Conservation (phyloP, 805 yeast species). For the Sugiyamaella qingdaonensis region DNA sequence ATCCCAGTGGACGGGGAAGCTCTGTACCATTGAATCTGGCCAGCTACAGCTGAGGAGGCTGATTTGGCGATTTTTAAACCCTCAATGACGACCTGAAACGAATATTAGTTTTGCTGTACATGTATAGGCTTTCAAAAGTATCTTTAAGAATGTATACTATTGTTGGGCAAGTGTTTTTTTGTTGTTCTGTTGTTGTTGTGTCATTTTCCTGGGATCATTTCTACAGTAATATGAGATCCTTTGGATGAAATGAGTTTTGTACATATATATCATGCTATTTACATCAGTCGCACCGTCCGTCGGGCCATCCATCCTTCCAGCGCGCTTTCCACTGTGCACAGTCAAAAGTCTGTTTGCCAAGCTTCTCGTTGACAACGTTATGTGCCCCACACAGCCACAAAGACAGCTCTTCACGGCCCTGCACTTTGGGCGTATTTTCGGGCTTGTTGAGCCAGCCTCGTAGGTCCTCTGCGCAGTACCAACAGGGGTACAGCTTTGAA, state of each 20-base stretch:
- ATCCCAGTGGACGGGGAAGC: conserved; percentile 94
- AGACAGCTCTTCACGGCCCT: conserved; percentile 69
- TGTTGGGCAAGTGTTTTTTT: too few relatives aligned
- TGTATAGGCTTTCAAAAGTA: too few relatives aligned
- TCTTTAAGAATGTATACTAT: too few relatives aligned
- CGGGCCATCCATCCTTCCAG: conserved; percentile 95
- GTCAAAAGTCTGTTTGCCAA: conserved; percentile 83
- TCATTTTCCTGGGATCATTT: too few relatives aligned
- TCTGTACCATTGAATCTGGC: conserved; percentile 76
- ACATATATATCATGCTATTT: not conserved
- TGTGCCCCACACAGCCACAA: conserved; percentile 94
- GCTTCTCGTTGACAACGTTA: conserved; percentile 80
- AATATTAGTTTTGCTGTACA: too few relatives aligned
- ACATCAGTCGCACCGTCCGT: conserved; percentile 43
- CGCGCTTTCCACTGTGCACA: conserved; percentile 88
- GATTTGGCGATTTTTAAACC: too few relatives aligned
- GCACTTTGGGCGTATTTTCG: conserved; percentile 42
- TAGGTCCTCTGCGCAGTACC: conserved; percentile 89
- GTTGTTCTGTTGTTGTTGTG: too few relatives aligned
- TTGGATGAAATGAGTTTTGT: not conserved
- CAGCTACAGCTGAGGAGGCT: not conserved
- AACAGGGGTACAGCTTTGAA: conserved; percentile 84
- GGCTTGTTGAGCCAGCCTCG: conserved; percentile 49
- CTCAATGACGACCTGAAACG: too few relatives aligned
- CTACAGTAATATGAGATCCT: not conserved